These are phyloP conservation scores for Cucurbitaria berberidis DNA, from an alignment of 2,329 filamentous ascomycete species.

Conservation along the genomic window DNA sequence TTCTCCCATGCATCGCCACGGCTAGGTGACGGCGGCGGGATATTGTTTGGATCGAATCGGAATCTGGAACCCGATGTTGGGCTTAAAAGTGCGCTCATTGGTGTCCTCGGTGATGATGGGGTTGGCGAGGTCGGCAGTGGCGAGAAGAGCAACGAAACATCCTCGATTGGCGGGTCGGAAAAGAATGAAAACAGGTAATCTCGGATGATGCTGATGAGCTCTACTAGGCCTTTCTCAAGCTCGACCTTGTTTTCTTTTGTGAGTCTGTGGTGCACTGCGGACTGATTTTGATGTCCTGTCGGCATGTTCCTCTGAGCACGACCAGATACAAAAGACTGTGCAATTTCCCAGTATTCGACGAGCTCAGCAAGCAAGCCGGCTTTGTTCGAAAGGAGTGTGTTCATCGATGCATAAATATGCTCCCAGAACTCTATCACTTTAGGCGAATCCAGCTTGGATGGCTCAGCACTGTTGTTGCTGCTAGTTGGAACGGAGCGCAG, in stretches of 20 bases:
- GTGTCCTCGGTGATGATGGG: constrained; percentile 65
- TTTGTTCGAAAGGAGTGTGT: constrained; percentile 71
- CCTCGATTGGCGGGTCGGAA: constrained; percentile 84
- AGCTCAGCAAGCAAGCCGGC: constrained; percentile 87
- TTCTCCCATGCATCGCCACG: constrained; percentile 90
- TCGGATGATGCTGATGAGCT: constrained; percentile 83
- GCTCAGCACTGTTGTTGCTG: constrained; percentile 61
- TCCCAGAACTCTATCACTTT: constrained; percentile 93
- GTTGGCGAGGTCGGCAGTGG: constrained; percentile 74
- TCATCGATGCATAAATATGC: constrained; percentile 77
- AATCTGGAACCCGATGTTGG: constrained; percentile 73
- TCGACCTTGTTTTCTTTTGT: constrained; percentile 72
- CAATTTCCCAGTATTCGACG: constrained; percentile 91
- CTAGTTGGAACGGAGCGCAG: constrained; percentile 76
- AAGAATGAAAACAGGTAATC: constrained; percentile 84
- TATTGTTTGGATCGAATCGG: constrained; percentile 77
- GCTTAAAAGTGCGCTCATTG: constrained; percentile 60
- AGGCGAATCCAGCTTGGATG: constrained; percentile 71
- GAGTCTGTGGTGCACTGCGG: constrained; percentile 79
- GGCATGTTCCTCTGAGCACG: constrained; percentile 82
- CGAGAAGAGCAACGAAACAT: constrained; percentile 85
- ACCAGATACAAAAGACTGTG: constrained; percentile 87
- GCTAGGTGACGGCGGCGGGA: constrained; percentile 74
- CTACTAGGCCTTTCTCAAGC: constrained; percentile 77
- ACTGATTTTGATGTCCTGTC: constrained; percentile 80